Evolutionary conservation across 2,329 filamentous ascomycete genomes (phyloP), one percentile per base, ranked within the genome.

Genomic region (Colletotrichum sp.): DNA sequence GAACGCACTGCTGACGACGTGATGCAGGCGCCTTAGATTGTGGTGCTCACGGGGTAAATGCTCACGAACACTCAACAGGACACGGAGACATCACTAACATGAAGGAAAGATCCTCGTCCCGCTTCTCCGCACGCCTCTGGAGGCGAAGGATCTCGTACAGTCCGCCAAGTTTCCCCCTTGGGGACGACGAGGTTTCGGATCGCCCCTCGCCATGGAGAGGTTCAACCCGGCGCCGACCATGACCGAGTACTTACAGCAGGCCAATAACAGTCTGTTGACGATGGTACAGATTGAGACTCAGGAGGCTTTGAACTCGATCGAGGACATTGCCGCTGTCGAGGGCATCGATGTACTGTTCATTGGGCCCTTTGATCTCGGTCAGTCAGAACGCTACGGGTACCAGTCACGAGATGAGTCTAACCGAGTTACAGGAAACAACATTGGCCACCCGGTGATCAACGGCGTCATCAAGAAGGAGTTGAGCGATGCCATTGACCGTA

Each of bases 261-360:
- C 89, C 61, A 91, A 91, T 78, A 84, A 86, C 11, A 86, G 86
- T 34, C 84, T 93, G 27, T 79, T 93, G 72, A 92, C 90, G 18
- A 91, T 93, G 83, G 90, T 93, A 13, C 92, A 93, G 80, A 93
- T 93, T 66, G 92, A 93, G 83, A 93, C 92, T 1, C 84, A 85
- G 74, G 91, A 92, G 79, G 91, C 91, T 1, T 83, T 93, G 16
- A 87, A 90, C 1, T 82, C 83, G 15, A 87, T 93, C 2, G 90
- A 93, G 38, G 89, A 88, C 62, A 93, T 93, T 80, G 90, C 90
- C 55, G 85, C 87, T 24, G 84, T 92, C 27, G 82, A 90, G 5
- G 90, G 90, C 5, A 84, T 93, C 27, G 92, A 93, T 74, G 87
- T 91, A 6, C 82, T 93, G 29, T 93, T 93, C 79, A 86, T 93